Conservation (phyloP, 257 asterid genomes). For the Solanum virginianum region DNA sequence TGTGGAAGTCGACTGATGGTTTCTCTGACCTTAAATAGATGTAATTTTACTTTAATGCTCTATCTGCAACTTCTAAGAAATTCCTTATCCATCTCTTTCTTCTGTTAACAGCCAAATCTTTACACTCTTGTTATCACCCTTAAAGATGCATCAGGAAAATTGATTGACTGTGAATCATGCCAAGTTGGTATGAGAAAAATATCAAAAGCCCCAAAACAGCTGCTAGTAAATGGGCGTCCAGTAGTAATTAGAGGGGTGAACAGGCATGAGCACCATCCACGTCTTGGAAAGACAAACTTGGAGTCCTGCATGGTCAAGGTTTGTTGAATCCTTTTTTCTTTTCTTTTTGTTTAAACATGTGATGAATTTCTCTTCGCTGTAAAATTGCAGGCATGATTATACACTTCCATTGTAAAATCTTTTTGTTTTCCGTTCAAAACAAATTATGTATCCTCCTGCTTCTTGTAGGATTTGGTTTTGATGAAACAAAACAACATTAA, state of each 20-base stretch:
- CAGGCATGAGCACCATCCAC: slow-evolving; percentile 97
- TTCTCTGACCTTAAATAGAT: background rate
- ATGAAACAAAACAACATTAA: slow-evolving; percentile 93
- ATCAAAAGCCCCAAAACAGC: slow-evolving; percentile 75
- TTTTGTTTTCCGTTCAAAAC: background rate
- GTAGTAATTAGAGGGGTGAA: slow-evolving; percentile 93
- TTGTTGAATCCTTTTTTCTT: background rate
- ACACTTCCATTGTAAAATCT: background rate
- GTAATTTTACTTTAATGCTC: background rate
- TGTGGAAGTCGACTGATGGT: background rate
- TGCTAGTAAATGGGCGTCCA: slow-evolving; percentile 87
- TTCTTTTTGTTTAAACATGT: background rate
- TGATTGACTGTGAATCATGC: slow-evolving; percentile 86
- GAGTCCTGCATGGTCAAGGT: slow-evolving; percentile 99
- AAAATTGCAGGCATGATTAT: background rate
- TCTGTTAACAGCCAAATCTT: slow-evolving; percentile 74
- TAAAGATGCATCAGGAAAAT: slow-evolving; percentile 66
- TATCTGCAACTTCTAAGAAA: background rate
- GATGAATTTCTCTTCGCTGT: background rate
- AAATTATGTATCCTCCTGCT: background rate
- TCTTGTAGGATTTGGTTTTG: slow-evolving; percentile 67
- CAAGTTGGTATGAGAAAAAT: slow-evolving; percentile 83
- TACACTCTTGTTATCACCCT: slow-evolving; percentile 81
- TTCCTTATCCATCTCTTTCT: slow-evolving; percentile 15
- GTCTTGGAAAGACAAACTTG: slow-evolving; percentile 90